These are phyloP conservation scores for Hypoxylon fragiforme DNA, from an alignment of 495 filamentous ascomycete genomes.

Conservation along the genomic window DNA sequence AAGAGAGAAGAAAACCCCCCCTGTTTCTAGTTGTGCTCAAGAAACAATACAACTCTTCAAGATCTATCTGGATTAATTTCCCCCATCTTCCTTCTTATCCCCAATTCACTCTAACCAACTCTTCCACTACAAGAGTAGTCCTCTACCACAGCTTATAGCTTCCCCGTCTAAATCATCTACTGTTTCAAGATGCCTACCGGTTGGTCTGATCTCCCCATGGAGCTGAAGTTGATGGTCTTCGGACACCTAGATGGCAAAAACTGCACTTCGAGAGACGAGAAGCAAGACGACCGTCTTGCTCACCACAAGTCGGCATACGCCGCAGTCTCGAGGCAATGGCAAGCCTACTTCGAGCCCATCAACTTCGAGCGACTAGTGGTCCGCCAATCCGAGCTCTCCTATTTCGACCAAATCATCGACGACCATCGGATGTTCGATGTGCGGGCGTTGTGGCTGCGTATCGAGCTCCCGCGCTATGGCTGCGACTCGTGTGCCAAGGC, in stretches of 20 bases:
- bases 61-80: too few relatives aligned
- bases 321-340: neutral
- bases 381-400: neutral
- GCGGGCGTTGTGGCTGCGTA: neutral
- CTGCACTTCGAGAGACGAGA: neutral
- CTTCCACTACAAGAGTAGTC: too few relatives aligned
- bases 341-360: neutral
- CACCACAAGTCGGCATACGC: neutral
- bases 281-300: neutral
- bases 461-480: constrained; percentile 3
- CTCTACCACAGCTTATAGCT: neutral
- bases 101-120: too few relatives aligned
- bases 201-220: neutral
- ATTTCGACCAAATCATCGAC: neutral
- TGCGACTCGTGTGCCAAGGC: neutral
- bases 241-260: neutral
- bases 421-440: neutral
- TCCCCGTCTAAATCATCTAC: neutral
- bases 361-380: constrained; percentile 1
- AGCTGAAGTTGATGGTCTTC: constrained; percentile 4
- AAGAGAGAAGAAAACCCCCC: too few relatives aligned
- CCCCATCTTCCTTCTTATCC: too few relatives aligned
- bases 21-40: too few relatives aligned
- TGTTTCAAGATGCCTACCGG: neutral
- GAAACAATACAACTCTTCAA: too few relatives aligned